These are phyloP conservation scores for Penicillium sp. DNA, from an alignment of 2,329 filamentous ascomycete species.

Conservation along the genomic window DNA sequence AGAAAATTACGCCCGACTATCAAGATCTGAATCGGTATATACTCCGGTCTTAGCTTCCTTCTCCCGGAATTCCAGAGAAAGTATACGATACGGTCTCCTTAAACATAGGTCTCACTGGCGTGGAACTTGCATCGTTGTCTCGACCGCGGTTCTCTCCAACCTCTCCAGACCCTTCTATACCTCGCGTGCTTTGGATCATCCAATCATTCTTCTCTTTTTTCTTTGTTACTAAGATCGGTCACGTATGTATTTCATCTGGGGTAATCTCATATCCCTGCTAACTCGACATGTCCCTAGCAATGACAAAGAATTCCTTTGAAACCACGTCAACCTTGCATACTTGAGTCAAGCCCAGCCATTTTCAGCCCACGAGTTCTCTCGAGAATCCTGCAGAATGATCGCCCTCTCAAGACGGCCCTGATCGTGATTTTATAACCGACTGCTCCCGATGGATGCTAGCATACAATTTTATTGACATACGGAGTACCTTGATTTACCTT, in stretches of 20 bases:
- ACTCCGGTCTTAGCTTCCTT: background rate
- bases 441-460: conserved; percentile 13
- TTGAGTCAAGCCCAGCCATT: conserved; percentile 7
- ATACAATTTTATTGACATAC: conserved; percentile 9
- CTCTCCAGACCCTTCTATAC: no score
- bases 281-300: no score
- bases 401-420: conserved; percentile 4
- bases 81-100: background rate
- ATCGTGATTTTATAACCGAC: conserved; percentile 18
- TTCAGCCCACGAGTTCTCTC: conserved; percentile 1
- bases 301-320: no score
- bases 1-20: background rate
- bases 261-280: background rate
- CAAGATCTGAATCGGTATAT: background rate
- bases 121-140: background rate
- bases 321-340: background rate
- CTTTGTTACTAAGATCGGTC: no score
- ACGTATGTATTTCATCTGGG: background rate
- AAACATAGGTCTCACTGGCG: background rate
- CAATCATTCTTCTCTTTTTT: no score
- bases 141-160: no score
- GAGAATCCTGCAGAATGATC: conserved; percentile 5
- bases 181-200: no score
- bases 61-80: background rate
- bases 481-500: background rate